Percentiles rank a stretch among this genome's conserved stretches.
Evolutionary conservation across 2,329 filamentous ascomycete genomes (phyloP).

Genomic region (Colletotrichum zoysiae): DNA sequence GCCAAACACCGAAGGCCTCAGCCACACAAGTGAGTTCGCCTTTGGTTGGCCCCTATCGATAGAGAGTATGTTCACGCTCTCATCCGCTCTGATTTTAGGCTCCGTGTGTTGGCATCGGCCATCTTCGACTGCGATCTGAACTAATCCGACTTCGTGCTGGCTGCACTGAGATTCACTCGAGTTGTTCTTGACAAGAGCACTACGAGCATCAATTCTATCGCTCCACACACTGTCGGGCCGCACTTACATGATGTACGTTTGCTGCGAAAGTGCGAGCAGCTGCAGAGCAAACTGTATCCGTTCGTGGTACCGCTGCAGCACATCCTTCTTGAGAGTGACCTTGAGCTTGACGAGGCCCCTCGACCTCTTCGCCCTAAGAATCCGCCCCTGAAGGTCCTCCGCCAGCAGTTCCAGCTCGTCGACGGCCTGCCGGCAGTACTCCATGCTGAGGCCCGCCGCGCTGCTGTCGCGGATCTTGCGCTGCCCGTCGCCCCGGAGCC

Average conservation of each 20-base stretch:
- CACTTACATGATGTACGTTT: constrained; percentile 9
- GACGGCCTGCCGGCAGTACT: constrained; percentile 1
- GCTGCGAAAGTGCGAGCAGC: background rate
- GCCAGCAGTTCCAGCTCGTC: constrained; percentile 2
- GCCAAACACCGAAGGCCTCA: background rate
- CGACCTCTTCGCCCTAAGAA: constrained; percentile 4
- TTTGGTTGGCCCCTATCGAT: background rate
- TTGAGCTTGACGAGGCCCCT: constrained; percentile 18
- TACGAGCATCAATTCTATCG: background rate
- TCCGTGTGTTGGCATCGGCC: background rate
- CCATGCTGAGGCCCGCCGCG: background rate
- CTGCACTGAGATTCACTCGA: background rate
- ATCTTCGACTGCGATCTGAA: background rate
- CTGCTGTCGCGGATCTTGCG: background rate
- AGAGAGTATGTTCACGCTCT: background rate
- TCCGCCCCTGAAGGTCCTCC: background rate
- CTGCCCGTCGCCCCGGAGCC: background rate
- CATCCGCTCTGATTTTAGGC: background rate
- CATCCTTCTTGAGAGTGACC: constrained; percentile 22
- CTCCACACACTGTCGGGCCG: rapidly evolving
- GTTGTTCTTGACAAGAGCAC: background rate
- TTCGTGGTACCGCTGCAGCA: constrained; percentile 2
- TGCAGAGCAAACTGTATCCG: constrained; percentile 9
- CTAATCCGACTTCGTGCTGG: background rate
- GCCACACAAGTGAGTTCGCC: background rate